Percentiles rank a stretch among this genome's conserved stretches.
phyloP scores from a whole-genome alignment of 2,329 filamentous ascomycete genomes.

The Trichoderma sp. region DNA sequence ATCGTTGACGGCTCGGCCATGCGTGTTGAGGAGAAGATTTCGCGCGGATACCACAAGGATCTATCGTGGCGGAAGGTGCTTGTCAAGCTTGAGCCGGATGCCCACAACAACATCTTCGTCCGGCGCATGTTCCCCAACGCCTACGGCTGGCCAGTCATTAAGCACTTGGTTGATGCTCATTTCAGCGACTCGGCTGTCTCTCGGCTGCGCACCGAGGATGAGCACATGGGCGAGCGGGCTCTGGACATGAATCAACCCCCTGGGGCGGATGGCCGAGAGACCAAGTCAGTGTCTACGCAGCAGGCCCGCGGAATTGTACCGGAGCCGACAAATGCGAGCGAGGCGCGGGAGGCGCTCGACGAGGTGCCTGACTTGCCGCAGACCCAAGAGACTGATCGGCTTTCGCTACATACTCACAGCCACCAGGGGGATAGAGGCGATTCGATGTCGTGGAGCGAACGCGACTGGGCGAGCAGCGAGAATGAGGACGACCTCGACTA shows the following conservation, averaged over 20 bases:
- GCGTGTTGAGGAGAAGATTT: constrained; percentile 97
- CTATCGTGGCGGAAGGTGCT: constrained; percentile 96
- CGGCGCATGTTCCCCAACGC: constrained; percentile 96
- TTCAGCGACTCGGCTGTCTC: constrained; percentile 73
- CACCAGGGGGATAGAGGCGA: constrained; percentile 42
- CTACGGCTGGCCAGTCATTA: constrained; percentile 94
- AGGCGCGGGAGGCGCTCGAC: constrained; percentile 46
- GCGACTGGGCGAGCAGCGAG: constrained; percentile 61
- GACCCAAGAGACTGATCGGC: constrained; percentile 34
- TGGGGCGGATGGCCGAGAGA: constrained; percentile 67
- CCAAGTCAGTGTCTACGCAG: constrained; percentile 41
- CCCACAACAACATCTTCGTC: constrained; percentile 98
- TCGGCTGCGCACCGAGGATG: constrained; percentile 66
- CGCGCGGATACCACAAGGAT: constrained; percentile 88
- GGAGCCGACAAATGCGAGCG: constrained; percentile 35
- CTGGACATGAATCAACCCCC: constrained; percentile 60
- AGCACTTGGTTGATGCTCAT: constrained; percentile 92
- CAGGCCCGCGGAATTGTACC: constrained; percentile 12
- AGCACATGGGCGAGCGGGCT: constrained; percentile 69
- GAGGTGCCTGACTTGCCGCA: constrained; percentile 47
- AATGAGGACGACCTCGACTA: constrained; percentile 46
- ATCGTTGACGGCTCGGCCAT: constrained; percentile 66
- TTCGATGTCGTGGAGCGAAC: constrained; percentile 67
- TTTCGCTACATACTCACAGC: constrained; percentile 27
- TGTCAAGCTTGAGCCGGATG: constrained; percentile 92